phyloP scores from a whole-genome alignment of 1,284 basidiomycete genomes.

The Coniferiporia weirii region DNA sequence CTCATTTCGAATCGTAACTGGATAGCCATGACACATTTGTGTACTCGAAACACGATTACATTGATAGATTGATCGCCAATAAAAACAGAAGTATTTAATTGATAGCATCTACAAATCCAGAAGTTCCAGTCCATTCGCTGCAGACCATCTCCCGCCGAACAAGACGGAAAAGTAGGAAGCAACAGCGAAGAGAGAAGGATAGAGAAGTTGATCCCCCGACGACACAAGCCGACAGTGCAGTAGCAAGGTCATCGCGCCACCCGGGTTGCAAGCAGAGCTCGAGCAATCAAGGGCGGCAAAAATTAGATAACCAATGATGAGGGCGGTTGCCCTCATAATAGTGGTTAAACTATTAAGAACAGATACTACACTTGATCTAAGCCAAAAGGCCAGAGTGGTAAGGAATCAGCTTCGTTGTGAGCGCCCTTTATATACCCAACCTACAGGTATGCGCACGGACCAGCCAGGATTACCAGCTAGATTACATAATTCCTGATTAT shows the following conservation, averaged over 20 bases:
- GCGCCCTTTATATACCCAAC: no score
- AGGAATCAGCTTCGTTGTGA: conserved; percentile 26
- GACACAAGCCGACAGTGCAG: conserved; percentile 19
- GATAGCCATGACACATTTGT: no score
- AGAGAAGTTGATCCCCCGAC: conserved; percentile 14
- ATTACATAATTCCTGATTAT: no score
- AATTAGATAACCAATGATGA: conserved; percentile 36
- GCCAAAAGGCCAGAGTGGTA: conserved; percentile 92
- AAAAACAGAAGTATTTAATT: neutral
- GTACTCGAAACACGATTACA: neutral
- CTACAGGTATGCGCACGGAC: no score
- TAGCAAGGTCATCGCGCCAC: conserved; percentile 19
- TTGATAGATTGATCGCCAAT: neutral
- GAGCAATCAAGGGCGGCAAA: conserved; percentile 18
- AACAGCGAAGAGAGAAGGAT: conserved; percentile 14
- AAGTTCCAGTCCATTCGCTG: conserved; percentile 13
- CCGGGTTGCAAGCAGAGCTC: conserved; percentile 20
- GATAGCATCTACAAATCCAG: neutral
- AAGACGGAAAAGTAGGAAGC: conserved; percentile 5
- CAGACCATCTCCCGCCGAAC: conserved; percentile 11
- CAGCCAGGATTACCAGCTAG: no score
- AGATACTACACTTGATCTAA: conserved; percentile 97
- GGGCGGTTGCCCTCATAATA: conserved; percentile 50
- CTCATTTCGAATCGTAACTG: no score
- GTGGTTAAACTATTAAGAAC: conserved; percentile 83